Base-by-base conservation (phyloP, 148 eudicot genomes). In the Nyssa sinensis region DNA sequence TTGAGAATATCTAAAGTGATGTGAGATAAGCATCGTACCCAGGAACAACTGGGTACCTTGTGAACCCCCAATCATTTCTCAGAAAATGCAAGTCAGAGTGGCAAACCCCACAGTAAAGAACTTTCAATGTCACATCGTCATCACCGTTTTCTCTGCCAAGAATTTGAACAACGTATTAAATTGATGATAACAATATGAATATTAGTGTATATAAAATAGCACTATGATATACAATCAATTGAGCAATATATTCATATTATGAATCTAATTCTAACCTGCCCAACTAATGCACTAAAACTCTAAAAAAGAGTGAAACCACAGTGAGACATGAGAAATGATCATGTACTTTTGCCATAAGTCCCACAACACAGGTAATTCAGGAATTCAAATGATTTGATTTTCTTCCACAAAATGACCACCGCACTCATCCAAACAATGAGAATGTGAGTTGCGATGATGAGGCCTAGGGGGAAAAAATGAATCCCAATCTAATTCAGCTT, bases 41-140 rank as follows among this genome's bases (percentile, higher is more conserved):
- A 0, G 89, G 88, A 71, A 90, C 86, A 74, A 89, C 31, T 19
- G 94, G 94, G 64, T 90, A 90, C 13, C 19, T 60, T 7, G 91
- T 86, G 79, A 86, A 79, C 16, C 94, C 91, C 91, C 91, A 90
- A 0, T 90, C 94, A 61, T 90, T 88, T 78, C 82, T 90, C 27
- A 74, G 21, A 72, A 57, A 10, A 67, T 84, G 88, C 81, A 90
- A 71, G 61, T 90, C 94, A 28, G 94, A 86, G 83, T 90, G 94
- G 69, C 94, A 90, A 58, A 90, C 73, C 23, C 94, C 94, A 79
- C 91, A 90, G 72, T 79, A 90, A 32, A 73, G 86, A 33, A 90
- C 81, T 75, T 86, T 88, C 41, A 90, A 47, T 0, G 82, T 75
- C 3, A 90, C 90, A 80, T 90, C 94, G 30, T 88, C 86, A 35